These are phyloP conservation scores for peach (Prunus persica) DNA, from an alignment of 306 rosid species.

Conservation along the genomic window DNA sequence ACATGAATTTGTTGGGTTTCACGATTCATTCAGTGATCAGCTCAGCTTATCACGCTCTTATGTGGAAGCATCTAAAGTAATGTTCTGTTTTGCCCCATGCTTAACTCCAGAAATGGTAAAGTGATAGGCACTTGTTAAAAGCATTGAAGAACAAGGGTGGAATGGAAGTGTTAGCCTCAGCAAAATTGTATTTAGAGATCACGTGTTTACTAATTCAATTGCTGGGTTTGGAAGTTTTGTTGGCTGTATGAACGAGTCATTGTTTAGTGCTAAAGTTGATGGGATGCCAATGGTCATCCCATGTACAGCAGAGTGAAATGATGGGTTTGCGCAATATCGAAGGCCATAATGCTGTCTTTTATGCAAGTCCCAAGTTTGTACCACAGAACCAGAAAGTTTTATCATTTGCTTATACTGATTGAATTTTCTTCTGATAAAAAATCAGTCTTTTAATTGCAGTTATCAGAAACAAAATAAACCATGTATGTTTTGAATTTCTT, in stretches of 20 bases:
- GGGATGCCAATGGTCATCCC: neutral
- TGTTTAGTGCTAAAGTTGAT: neutral
- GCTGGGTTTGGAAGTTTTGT: neutral
- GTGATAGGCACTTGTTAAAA: neutral
- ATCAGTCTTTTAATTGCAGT: neutral
- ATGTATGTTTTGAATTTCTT: neutral
- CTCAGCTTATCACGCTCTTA: neutral
- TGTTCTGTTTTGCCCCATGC: neutral
- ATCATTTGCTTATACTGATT: neutral
- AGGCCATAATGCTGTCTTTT: neutral
- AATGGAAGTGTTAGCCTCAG: neutral
- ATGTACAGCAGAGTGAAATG: neutral
- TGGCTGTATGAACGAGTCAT: neutral
- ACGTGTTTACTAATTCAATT: neutral
- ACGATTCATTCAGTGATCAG: slow-evolving; percentile 1
- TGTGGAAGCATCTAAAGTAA: neutral
- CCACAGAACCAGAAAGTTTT: neutral
- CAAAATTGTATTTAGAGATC: neutral
- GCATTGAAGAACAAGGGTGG: neutral
- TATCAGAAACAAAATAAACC: neutral
- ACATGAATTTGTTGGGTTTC: slow-evolving; percentile 7
- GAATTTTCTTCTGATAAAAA: slow-evolving; percentile 1
- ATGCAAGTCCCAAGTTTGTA: neutral
- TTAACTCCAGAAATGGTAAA: neutral
- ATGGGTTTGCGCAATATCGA: neutral